Base-by-base conservation (phyloP, 164 flowering plant genomes). In the Tinospora cordifolia region DNA sequence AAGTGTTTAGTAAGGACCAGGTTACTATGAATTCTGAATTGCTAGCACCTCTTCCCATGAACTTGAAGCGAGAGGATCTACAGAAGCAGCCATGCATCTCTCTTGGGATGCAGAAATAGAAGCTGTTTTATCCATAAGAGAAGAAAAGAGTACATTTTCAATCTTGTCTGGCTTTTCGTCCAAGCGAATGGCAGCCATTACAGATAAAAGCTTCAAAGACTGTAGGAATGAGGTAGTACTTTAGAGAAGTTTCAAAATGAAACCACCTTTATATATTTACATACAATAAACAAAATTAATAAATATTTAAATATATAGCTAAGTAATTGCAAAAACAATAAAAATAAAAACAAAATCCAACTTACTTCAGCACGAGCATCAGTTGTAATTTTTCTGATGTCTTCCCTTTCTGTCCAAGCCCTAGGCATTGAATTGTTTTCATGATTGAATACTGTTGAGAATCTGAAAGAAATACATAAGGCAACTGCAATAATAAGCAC, bases 351-450 rank as follows among this genome's bases (percentile, higher is more conserved):
- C n/a, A 19, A 51, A 38, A 19, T 22, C 22, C 4, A 73, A 68
- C 59, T 67, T 87, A 89, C 94, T 72, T 86, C 81, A 66, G 87
- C 54, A 36, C 81, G 85, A n/a, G 95, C 90, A 60, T 74, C 81
- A 69, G 73, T 88, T 13, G 91, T 88, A 34, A 91, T 90, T 67
- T 78, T 57, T 67, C 81, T 75, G 27, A 91, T 85, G 75, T 91
- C 88, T 76, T 88, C 97, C 68, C 85, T 88, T 62, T 90, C 95
- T 34, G 90, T 91, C 95, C 97, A 91, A 71, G 83, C 82, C 75
- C 97, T 78, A 27, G 95, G 97, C 83, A 90, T 74, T 59, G 93
- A 90, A 49, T 90, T 89, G 51, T 71, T 58, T 67, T 90, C 95
- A 75, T 81, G 87, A 71, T 78, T 84, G 72, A 91, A 91, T 30